Evolutionary conservation across 164 flowering plant genomes (phyloP), one percentile per base, ranked within the genome.

Genomic region (Litsea cubeba): DNA sequence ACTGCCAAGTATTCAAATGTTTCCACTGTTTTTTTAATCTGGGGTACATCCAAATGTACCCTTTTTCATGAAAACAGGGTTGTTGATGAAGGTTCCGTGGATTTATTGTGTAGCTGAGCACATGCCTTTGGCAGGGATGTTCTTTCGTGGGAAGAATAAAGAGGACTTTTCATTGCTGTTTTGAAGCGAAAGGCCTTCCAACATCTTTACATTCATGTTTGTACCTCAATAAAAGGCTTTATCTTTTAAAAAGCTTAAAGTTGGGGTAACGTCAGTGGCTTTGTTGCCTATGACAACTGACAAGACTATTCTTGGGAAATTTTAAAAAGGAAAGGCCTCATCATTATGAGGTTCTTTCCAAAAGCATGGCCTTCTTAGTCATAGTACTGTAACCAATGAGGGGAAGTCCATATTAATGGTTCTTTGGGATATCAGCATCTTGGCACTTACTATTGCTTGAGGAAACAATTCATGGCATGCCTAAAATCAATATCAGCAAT

Each of bases 171-270:
- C 60, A 54, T 54, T 54, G 60, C 12, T 54, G 60, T 5, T 30
- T 18, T 24, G 20, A 70, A 26, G 72, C 71, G 25, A 68, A 68
- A 67, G 65, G 32, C 57, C 71, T 74, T 12, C 46, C 71, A 68
- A 58, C 71, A 51, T 67, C 68, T 35, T 54, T 50, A 73, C 35
- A 20, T 51, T 22, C 62, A 32, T 30, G 18, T 66, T 46, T 63
- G 50, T 46, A 32, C 51, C 7, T 70, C n/a, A 22, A 8, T 25
- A 17, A 6, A 12, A 6, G 1, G 4, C n/a, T 23, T 71, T 60
- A 20, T 68, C 68, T 50, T 65, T 49, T 51, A 15, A 54, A 57
- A 68, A 35, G 23, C 1, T 54, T 49, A 57, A 14, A 68, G 76
- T 46, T 50, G 28, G 65, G 12, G 22, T 74, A 67, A 15, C 54